phyloP scores from a whole-genome alignment of 495 filamentous ascomycete species.

The Apiosordaria backusii region DNA sequence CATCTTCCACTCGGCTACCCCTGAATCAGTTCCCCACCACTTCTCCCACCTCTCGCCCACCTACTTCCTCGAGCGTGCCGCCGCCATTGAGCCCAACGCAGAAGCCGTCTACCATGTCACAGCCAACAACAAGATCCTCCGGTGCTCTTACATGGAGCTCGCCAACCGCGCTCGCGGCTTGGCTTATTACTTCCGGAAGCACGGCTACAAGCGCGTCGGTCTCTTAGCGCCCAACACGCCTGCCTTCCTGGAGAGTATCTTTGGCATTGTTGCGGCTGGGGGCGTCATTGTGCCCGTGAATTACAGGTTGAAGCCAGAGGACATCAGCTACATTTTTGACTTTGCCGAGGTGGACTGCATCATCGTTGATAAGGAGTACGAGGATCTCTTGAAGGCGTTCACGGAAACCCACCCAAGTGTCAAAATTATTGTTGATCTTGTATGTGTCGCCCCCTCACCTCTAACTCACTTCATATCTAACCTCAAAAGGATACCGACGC shows the following conservation, averaged over 20 bases:
- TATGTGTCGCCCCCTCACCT: slow-evolving; percentile 19
- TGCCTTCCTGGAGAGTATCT: slow-evolving; percentile 86
- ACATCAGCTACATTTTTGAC: slow-evolving; percentile 84
- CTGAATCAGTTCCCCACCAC: slow-evolving; percentile 52
- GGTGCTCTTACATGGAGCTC: slow-evolving; percentile 72
- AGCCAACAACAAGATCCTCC: slow-evolving; percentile 65
- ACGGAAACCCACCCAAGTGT: slow-evolving; percentile 54
- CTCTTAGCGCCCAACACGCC: slow-evolving; percentile 90
- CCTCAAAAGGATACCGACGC: slow-evolving; percentile 67
- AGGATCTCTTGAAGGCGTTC: slow-evolving; percentile 64
- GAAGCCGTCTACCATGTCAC: slow-evolving; percentile 86
- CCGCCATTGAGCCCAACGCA: slow-evolving; percentile 83
- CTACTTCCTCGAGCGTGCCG: slow-evolving; percentile 82
- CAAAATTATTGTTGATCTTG: slow-evolving; percentile 67
- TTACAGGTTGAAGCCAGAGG: slow-evolving; percentile 80
- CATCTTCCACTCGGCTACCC: slow-evolving; percentile 37
- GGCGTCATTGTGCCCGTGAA: slow-evolving; percentile 80
- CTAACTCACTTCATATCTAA: background rate
- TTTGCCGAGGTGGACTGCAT: slow-evolving; percentile 85
- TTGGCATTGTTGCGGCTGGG: slow-evolving; percentile 82
- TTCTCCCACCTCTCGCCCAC: slow-evolving; percentile 84
- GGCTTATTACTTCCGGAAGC: slow-evolving; percentile 77
- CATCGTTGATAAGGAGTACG: slow-evolving; percentile 79
- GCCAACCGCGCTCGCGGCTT: slow-evolving; percentile 82
- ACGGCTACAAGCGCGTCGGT: slow-evolving; percentile 65